A percentile compares a stretch with the other conserved stretches of the same genome.
Conservation (phyloP, 2,329 filamentous ascomycete genomes). For the Fusarium incarnatum region DNA sequence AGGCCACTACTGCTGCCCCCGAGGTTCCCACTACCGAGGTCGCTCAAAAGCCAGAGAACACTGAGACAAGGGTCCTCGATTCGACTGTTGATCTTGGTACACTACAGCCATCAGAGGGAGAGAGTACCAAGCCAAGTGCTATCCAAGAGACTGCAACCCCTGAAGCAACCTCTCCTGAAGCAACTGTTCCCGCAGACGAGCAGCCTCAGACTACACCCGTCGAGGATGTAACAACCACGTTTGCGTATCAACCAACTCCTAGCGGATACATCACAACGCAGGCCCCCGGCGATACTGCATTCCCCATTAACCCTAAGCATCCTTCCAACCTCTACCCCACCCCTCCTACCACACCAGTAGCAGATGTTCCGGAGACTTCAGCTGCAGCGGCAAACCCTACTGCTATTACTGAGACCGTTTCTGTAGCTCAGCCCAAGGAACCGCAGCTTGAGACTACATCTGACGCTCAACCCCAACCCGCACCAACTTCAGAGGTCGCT, state of each 20-base stretch:
- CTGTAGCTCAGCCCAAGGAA: slow-evolving; percentile 31
- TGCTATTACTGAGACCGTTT: slow-evolving; percentile 31
- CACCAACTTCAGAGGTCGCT: slow-evolving; percentile 22
- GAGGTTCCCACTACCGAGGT: slow-evolving; percentile 10
- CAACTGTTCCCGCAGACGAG: slow-evolving; percentile 3
- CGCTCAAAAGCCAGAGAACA: slow-evolving; percentile 20
- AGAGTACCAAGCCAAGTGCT: slow-evolving; percentile 12
- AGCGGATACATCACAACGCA: slow-evolving; percentile 19
- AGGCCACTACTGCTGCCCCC: slow-evolving; percentile 12
- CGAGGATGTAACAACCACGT: slow-evolving; percentile 11
- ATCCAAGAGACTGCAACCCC: slow-evolving; percentile 24
- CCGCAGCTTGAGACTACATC: slow-evolving; percentile 20
- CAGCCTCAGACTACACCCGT: slow-evolving; percentile 2
- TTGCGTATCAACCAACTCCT: slow-evolving; percentile 15
- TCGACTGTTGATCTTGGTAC: slow-evolving; percentile 44
- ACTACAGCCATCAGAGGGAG: slow-evolving; percentile 32
- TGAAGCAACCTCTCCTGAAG: slow-evolving; percentile 13
- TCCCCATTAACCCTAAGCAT: slow-evolving; percentile 18
- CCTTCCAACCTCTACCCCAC: slow-evolving; percentile 13
- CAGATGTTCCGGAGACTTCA: slow-evolving; percentile 8
- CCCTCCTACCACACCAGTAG: slow-evolving; percentile 1
- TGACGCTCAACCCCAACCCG: slow-evolving; percentile 15
- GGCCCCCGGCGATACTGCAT: slow-evolving; percentile 13
- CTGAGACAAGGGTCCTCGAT: slow-evolving; percentile 7
- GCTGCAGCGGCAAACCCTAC: slow-evolving; percentile 8